Evolutionary conservation across 1,139 yeast species (phyloP).

Genomic region (Candida mesenterica): DNA sequence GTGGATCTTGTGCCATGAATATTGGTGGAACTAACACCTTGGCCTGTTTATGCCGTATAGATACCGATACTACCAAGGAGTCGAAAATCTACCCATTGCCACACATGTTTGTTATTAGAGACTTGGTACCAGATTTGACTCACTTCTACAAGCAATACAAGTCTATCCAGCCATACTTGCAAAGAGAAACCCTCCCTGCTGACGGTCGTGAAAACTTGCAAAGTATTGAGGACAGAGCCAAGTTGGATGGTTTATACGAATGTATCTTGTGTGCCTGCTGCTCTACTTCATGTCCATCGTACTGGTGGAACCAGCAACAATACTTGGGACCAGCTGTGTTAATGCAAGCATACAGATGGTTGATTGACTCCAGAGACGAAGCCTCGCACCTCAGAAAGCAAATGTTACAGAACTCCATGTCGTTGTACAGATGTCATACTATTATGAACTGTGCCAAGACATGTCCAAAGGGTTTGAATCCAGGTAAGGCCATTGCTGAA

Average conservation of each 20-base stretch:
- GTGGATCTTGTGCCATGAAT: constrained; percentile 99
- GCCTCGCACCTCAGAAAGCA: constrained; percentile 79
- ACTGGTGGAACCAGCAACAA: constrained; percentile 99
- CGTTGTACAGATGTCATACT: constrained; percentile 97
- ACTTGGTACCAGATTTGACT: constrained; percentile 95
- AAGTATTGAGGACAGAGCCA: constrained; percentile 89
- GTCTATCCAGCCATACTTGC: constrained; percentile 95
- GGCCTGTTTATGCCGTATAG: constrained; percentile 95
- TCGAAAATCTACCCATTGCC: constrained; percentile 95
- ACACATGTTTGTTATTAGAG: constrained; percentile 97
- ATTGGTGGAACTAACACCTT: constrained; percentile 96
- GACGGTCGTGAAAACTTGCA: constrained; percentile 95
- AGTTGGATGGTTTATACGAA: constrained; percentile 95
- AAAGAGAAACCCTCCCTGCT: constrained; percentile 73
- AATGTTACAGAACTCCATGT: constrained; percentile 95
- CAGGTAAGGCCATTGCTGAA: constrained; percentile 96
- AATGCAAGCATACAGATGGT: constrained; percentile 99
- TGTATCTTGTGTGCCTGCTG: constrained; percentile 99
- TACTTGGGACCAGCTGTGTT: constrained; percentile 97
- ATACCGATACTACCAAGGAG: constrained; percentile 70
- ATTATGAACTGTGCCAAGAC: constrained; percentile 98
- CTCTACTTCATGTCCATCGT: constrained; percentile 97
- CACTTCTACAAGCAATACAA: constrained; percentile 98
- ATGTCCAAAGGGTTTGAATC: constrained; percentile 99
- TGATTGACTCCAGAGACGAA: constrained; percentile 95